A percentile compares a stretch with the other conserved stretches of the same genome.
Evolutionary conservation across 2,329 filamentous ascomycete species (phyloP).

Genomic region (Domatiomyces catenatus): DNA sequence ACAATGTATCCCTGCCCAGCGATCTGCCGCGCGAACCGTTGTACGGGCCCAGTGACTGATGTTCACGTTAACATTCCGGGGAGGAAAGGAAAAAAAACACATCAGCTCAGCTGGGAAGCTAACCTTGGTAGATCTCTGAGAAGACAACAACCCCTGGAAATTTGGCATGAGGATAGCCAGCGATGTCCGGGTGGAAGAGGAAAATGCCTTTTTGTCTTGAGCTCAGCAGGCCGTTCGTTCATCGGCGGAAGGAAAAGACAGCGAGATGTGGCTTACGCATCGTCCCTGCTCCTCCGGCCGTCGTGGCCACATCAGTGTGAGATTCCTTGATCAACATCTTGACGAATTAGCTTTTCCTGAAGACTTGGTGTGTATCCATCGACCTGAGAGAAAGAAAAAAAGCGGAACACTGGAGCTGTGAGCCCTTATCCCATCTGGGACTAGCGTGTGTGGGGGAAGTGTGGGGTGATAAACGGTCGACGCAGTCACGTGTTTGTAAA

Average conservation of each 20-base stretch:
- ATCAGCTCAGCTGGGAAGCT: conserved; percentile 4
- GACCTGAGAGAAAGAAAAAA: no score
- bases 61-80: neutral
- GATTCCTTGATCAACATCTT: conserved; percentile 46
- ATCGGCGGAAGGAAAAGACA: conserved; percentile 5
- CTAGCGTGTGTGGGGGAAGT: neutral
- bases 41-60: conserved; percentile 74
- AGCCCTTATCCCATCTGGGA: neutral
- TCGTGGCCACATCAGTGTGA: conserved; percentile 44
- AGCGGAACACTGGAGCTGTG: neutral
- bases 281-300: conserved; percentile 38
- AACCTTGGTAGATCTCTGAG: conserved; percentile 92
- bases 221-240: neutral
- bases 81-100: neutral
- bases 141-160: conserved; percentile 83
- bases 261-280: conserved; percentile 35
- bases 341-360: conserved; percentile 1
- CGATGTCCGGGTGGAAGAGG: conserved; percentile 70
- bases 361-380: neutral
- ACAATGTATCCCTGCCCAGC: conserved; percentile 88
- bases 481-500: no score
- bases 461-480: no score
- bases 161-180: conserved; percentile 73
- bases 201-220: conserved; percentile 52
- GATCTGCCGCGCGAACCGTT: conserved; percentile 80